phyloP scores from a whole-genome alignment of 352 stramenopile genomes.

The Peronospora destructor region DNA sequence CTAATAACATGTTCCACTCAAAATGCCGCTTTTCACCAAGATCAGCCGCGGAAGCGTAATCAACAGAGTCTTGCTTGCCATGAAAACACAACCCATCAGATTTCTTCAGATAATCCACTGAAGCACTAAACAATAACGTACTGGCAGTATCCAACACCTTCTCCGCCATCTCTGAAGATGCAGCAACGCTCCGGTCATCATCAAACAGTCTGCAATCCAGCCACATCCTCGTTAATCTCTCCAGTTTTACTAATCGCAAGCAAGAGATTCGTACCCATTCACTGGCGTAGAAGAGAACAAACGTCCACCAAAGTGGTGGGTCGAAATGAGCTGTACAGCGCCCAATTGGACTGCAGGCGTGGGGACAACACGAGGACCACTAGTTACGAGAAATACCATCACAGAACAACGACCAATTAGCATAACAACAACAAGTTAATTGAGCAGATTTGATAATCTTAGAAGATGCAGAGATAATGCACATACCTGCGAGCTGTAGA shows the following conservation, averaged over 20 bases:
- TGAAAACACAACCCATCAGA: constrained; percentile 8
- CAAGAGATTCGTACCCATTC: constrained; percentile 27
- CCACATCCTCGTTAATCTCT: constrained; percentile 2
- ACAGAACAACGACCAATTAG: constrained; percentile 1
- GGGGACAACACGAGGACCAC: constrained; percentile 22
- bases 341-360: constrained; percentile 33
- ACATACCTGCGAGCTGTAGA: constrained; percentile 24
- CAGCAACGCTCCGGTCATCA: constrained; percentile 43
- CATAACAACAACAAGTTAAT: not conserved
- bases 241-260: not conserved
- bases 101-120: constrained; percentile 1
- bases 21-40: constrained; percentile 26
- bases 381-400: constrained; percentile 7
- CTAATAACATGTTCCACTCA: not conserved
- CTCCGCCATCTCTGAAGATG: constrained; percentile 37
- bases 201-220: constrained; percentile 25
- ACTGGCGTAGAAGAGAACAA: constrained; percentile 56
- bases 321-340: constrained; percentile 43
- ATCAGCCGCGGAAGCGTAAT: constrained; percentile 51
- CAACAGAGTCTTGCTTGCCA: constrained; percentile 31
- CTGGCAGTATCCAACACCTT: constrained; percentile 41
- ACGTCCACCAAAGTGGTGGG: constrained; percentile 37
- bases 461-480: not conserved
- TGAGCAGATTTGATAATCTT: not conserved
- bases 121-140: constrained; percentile 7